Percentiles rank a stretch among this genome's conserved stretches.
Conservation (phyloP, 169 alveolate species). For the Neospora caninum region DNA sequence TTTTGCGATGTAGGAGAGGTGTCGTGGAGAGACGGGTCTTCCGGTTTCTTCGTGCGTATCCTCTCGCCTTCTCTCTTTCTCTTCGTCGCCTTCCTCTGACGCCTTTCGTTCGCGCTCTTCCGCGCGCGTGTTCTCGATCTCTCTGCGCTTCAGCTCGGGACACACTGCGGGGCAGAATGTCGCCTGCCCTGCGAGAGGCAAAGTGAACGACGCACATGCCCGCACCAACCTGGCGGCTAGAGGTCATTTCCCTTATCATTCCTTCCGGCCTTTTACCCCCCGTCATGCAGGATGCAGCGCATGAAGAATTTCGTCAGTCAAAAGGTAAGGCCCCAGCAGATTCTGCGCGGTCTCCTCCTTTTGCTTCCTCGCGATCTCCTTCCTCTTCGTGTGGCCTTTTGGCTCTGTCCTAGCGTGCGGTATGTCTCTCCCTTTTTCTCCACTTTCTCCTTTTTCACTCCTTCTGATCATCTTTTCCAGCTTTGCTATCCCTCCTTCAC, state of each 20-base stretch:
- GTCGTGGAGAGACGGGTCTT: too few relatives aligned
- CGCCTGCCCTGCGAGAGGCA: too few relatives aligned
- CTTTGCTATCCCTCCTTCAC: background rate
- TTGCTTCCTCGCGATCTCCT: background rate
- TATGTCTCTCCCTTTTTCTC: background rate
- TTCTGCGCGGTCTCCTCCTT: background rate
- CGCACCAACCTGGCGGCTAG: too few relatives aligned
- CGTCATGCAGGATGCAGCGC: slow-evolving; percentile 6
- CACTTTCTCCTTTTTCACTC: background rate
- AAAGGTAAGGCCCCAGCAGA: background rate
- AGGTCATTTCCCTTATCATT: too few relatives aligned
- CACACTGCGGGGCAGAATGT: too few relatives aligned
- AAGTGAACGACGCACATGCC: too few relatives aligned
- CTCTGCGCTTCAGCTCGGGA: too few relatives aligned
- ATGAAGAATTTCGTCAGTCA: background rate
- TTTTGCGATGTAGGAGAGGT: background rate
- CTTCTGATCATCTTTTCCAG: background rate
- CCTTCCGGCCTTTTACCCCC: background rate
- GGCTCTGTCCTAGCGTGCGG: background rate
- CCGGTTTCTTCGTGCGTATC: background rate
- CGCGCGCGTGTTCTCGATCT: too few relatives aligned
- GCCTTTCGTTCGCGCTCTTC: background rate
- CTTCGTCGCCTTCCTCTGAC: background rate
- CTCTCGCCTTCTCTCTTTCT: background rate
- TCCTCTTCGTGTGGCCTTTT: too few relatives aligned